Base-by-base conservation (phyloP, 345 rosid genomes). In the Litchi chinensis region DNA sequence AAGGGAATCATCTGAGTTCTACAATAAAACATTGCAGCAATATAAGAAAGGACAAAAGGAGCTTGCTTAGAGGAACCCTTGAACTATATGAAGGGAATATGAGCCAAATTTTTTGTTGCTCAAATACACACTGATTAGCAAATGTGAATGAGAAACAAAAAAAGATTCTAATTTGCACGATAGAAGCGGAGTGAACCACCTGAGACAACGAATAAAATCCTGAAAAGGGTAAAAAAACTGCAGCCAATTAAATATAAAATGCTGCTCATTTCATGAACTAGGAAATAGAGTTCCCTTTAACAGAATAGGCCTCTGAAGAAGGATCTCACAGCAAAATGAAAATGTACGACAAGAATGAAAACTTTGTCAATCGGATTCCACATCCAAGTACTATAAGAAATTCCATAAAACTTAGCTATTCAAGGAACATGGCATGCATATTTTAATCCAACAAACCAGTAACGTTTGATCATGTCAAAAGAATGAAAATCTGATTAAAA, bases 381-480 rank as follows among this genome's bases (percentile, higher is more conserved):
- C 32, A 57, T 6, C 26, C 62, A 73, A 41, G 39, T 73, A 32
- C 5, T 39, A 44, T 13, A 9, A 12, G 7, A 11, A 22, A 65
- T 64, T 76, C 76, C 43, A 73, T 44, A 44, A 13, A 60, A 22
- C 59, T 46, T 70, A 54, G 79, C 54, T 68, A 71, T 40, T 52
- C 32, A 67, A 54, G 22, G 13, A 71, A 82, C 54, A 75, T 37
- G 68, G 48, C 7, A 44, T 60, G 52, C 21, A 21, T 52, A 76
- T 32, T 0, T 63, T 69, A 76, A 76, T 66, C 32, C 46, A 43
- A 46, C 41, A 65, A 68, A 68, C 10, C 16, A 18, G 11, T 21
- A 71, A 48, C 18, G 26, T 16, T 12, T 73, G 64, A 79, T 40
- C 28, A 79, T 32, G 68, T 22, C 54, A 77, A 73, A 11, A 78